Conservation (phyloP, 371 early-diverging fungal species). For the Lichtheimia hyalospora region DNA sequence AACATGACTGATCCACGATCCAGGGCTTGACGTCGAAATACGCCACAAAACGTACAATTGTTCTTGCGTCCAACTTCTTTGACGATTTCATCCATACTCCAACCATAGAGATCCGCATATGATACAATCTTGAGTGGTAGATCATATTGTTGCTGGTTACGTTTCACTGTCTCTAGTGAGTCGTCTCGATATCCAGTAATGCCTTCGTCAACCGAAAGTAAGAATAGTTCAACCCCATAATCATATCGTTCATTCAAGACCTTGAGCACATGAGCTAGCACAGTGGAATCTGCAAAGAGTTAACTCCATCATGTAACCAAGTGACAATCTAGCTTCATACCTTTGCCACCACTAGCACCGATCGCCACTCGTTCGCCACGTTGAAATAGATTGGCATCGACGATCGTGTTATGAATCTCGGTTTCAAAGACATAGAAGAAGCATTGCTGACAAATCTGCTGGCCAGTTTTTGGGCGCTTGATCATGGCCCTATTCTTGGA, state of each 20-base stretch:
- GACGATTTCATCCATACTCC: constrained; percentile 99
- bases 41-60: constrained; percentile 99
- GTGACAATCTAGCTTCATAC: constrained; percentile 29
- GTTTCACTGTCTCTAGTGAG: constrained; percentile 97
- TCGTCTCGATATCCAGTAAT: constrained; percentile 99
- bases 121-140: constrained; percentile 94
- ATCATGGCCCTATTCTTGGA: constrained; percentile 73
- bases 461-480: constrained; percentile 93
- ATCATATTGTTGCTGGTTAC: constrained; percentile 93
- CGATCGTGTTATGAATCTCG: constrained; percentile 96
- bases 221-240: constrained; percentile 91
- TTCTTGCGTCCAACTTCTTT: constrained; percentile 94
- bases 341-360: constrained; percentile 99
- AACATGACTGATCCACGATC: constrained; percentile 96
- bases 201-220: constrained; percentile 99
- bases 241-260: constrained; percentile 92
- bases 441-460: constrained; percentile 92
- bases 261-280: constrained; percentile 96
- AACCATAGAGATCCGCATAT: constrained; percentile 95
- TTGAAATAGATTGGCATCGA: constrained; percentile 81
- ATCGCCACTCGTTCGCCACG: constrained; percentile 94
- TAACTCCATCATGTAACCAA: not conserved
- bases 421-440: constrained; percentile 96
- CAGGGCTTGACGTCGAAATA: constrained; percentile 98
- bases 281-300: constrained; percentile 87